Evolutionary conservation across 768 basidiomycete species (phyloP), one percentile per base, ranked within the genome.

Genomic region (Naganishia friedmannii): DNA sequence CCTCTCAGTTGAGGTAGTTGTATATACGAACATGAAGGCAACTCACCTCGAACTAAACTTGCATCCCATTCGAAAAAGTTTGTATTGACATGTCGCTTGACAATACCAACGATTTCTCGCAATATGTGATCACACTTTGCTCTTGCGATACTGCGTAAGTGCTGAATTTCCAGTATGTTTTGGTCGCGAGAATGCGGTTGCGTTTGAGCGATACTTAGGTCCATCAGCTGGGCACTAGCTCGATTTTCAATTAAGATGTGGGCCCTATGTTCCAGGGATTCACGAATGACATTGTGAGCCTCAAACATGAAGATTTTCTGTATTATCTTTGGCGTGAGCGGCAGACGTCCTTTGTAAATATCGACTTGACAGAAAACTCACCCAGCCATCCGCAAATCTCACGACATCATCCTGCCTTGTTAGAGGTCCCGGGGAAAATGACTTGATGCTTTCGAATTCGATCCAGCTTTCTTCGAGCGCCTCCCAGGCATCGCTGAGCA

Each of bases 281-380:
- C 92, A 32, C 91, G 88, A 74, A 95, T 89, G 73, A 92, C 86
- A 79, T 93, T 93, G 78, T 93, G 90, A 88, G 78, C 76, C 80
- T 94, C 91, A 74, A 95, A 95, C 72, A 94, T 88, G 81, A 91
- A 93, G 67, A 92, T 90, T 88, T 90, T 76, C 65, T 75, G 74
- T 58, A 57, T 45, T 6, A 45, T 31, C 32, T 4, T 19, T 53
- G 13, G 39, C 10, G 12, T 54, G 17, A 54, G 51, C 53, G 26
- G 21, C 8, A 37, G 12, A 12, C 10, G 37, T 39, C 13, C 4
- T 12, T 12, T n/a, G 29, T 8, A 29, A 46, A n/a, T 10, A 3
- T 17, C 1, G 7, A 58, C 6, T 8, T 26, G 10, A 19, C 37
- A 69, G 17, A n/a, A 29, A 42, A 81, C 86, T 73, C 76, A 92